Evolutionary conservation across 73 alveolate species (phyloP), one percentile per base, ranked within the genome.

Genomic region (Paramecium biaurelia): DNA sequence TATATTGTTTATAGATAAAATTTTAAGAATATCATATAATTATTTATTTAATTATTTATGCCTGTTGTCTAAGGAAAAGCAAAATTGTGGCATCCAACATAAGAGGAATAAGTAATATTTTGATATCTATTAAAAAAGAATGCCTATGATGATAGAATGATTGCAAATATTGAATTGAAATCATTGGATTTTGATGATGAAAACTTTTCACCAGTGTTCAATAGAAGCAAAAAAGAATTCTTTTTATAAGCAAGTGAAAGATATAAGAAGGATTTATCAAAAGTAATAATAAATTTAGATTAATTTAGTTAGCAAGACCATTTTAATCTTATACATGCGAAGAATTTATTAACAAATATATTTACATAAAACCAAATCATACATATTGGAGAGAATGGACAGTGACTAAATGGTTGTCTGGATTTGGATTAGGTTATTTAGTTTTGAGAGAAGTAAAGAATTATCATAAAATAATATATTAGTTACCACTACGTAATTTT

Each of bases 121-220:
- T 45, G 24, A 20, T 24, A 41, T 34, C 3, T 70, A n/a, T 53
- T n/a, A n/a, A 5, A 53, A 53, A 70, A 89, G 94, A 85, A 89
- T 70, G 94, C 94, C 38, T 89, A 89, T 70, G 94, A 89, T 72
- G 94, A 89, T 35, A 67, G 38, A 89, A 89, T 89, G 94, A 89
- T 89, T 89, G 86, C 94, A 30, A 89, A 89, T 63, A 89, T 89
- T 82, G 94, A 89, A 45, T 45, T 89, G 26, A 89, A 89, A 72
- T 70, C 92, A 24, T 72, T 70, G 74, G 94, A 89, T 47, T 89
- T 38, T 38, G 94, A 89, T 38, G 94, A 89, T 89, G 94, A 89
- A 45, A 89, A 89, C 92, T 89, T 89, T 42, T 89, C 94, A 12
- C 94, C 94, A 70, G 94, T 89, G 23, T 89, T 89, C 72, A 89